These are phyloP conservation scores for Heliamphora exappendiculata DNA, from an alignment of 148 eudicot species.

Conservation along the genomic window DNA sequence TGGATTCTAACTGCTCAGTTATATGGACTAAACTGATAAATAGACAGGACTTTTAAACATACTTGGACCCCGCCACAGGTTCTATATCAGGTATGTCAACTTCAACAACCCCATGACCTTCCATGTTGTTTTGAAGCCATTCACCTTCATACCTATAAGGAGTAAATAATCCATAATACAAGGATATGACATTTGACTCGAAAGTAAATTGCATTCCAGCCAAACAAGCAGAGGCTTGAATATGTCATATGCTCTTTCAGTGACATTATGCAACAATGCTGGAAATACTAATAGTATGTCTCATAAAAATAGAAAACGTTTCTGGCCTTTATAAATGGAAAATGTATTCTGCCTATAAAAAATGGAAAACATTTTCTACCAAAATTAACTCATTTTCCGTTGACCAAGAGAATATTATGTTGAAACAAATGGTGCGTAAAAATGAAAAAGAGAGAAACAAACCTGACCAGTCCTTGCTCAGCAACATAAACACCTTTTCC, in stretches of 20 bases:
- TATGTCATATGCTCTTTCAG: background rate
- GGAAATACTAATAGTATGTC: no score
- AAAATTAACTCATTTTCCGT: no score
- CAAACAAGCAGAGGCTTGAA: background rate
- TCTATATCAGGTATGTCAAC: conserved; percentile 79
- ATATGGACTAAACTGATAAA: background rate
- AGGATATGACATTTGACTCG: background rate
- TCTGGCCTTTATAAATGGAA: no score
- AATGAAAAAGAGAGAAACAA: conserved; percentile 11
- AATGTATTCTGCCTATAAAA: no score
- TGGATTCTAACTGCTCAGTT: background rate
- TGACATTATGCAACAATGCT: background rate
- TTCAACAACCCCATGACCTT: conserved; percentile 92
- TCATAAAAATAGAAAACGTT: no score
- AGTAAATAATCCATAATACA: background rate
- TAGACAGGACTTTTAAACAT: conserved; percentile 20
- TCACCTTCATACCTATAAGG: conserved; percentile 80
- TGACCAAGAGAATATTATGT: no score
- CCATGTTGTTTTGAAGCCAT: conserved; percentile 84
- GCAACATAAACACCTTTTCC: conserved; percentile 91
- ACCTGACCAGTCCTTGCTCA: conserved; percentile 81
- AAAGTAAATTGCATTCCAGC: background rate
- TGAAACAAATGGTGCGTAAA: no score
- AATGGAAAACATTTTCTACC: no score
- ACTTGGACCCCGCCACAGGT: conserved; percentile 92